These are phyloP conservation scores for Xylaria bambusicola DNA, from an alignment of 495 filamentous ascomycete genomes.

Conservation along the genomic window DNA sequence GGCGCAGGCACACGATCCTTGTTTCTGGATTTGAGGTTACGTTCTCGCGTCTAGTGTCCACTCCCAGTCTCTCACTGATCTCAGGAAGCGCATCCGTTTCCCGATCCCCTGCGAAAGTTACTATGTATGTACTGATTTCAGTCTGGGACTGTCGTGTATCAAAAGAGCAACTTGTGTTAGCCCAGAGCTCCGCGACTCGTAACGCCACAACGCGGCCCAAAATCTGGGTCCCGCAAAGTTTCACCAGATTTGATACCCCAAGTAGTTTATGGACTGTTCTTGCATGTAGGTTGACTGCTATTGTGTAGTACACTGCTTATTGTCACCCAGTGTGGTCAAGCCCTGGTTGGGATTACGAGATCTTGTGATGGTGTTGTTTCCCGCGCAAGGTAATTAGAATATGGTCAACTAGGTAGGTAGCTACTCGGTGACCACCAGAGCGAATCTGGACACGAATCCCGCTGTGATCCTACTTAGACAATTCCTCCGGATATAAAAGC, in stretches of 20 bases:
- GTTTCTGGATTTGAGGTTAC: slow-evolving; percentile 36
- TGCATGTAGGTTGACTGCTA: slow-evolving; percentile 28
- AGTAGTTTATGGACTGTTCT: slow-evolving; percentile 11
- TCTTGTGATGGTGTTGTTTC: neutral
- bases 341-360: too few species aligned
- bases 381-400: neutral
- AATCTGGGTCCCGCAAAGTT: slow-evolving; percentile 6
- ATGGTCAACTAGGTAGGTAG: neutral
- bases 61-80: slow-evolving; percentile 28
- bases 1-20: slow-evolving; percentile 32
- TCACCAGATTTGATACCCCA: neutral
- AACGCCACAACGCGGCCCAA: slow-evolving; percentile 2
- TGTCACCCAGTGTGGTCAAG: too few species aligned
- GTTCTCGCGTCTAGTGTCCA: slow-evolving; percentile 34
- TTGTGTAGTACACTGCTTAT: neutral
- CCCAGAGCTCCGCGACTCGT: neutral
- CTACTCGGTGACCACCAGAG: slow-evolving; percentile 1
- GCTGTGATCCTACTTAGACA: neutral
- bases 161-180: neutral
- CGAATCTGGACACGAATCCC: slow-evolving; percentile 9
- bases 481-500: slow-evolving; percentile 5
- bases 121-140: neutral
- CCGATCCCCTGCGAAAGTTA: neutral
- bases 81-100: neutral
- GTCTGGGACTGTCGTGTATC: too few species aligned